Percentiles rank a stretch among this genome's conserved stretches.
Evolutionary conservation across 805 yeast species (phyloP).

Genomic region (Torulaspora quercuum): DNA sequence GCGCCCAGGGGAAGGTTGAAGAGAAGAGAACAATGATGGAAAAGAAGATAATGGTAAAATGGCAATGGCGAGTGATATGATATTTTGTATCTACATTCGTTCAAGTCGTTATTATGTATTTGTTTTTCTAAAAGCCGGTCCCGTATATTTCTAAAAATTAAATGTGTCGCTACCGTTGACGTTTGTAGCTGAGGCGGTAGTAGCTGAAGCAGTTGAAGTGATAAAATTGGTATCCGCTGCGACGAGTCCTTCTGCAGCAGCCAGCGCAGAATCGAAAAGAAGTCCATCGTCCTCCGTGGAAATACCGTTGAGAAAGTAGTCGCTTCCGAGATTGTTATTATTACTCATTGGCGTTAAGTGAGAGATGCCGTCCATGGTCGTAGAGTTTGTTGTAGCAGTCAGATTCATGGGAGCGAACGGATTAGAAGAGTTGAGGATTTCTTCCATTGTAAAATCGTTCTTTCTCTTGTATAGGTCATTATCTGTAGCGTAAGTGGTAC

Average conservation of each 20-base stretch:
- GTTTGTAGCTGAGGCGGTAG: slow-evolving; percentile 1
- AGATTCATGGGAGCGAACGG: no score
- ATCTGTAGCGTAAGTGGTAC: background rate
- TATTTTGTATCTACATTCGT: no score
- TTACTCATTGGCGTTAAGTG: slow-evolving; percentile 5
- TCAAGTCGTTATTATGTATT: no score
- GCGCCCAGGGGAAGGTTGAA: no score
- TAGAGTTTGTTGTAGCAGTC: background rate
- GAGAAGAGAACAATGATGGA: no score
- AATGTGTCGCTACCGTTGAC: slow-evolving; percentile 4
- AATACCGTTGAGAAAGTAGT: slow-evolving; percentile 6
- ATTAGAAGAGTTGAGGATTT: slow-evolving; percentile 1
- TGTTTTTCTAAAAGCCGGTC: no score
- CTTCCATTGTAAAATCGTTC: slow-evolving; percentile 5
- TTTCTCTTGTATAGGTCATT: background rate
- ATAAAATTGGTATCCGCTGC: background rate
- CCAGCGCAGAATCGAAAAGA: slow-evolving; percentile 7
- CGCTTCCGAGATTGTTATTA: slow-evolving; percentile 1
- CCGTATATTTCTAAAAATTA: slow-evolving; percentile 5
- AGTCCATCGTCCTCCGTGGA: slow-evolving; percentile 9
- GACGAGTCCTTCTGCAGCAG: slow-evolving; percentile 3
- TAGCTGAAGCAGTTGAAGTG: background rate
- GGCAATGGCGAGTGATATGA: no score
- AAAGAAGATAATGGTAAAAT: no score
- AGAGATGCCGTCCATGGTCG: slow-evolving; percentile 2